Conservation (phyloP, 1,284 basidiomycete genomes). For the Naganishia albida region DNA sequence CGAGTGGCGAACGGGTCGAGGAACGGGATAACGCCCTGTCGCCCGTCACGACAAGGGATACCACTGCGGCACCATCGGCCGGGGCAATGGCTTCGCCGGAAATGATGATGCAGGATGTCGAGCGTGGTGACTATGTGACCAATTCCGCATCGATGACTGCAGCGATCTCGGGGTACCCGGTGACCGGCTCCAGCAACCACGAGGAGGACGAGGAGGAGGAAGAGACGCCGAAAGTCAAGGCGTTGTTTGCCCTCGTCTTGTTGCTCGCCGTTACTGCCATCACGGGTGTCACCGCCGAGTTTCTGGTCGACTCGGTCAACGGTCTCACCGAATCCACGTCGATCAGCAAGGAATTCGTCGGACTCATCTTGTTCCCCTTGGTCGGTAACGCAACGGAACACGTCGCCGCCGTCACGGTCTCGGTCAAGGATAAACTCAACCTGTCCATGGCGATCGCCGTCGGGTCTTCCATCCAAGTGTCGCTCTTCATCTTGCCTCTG, state of each 20-base stretch:
- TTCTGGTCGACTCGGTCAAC: conserved; percentile 75
- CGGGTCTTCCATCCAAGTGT: conserved; percentile 85
- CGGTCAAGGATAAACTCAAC: conserved; percentile 66
- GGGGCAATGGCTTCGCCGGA: not conserved
- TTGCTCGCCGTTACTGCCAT: conserved; percentile 48
- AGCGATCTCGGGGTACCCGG: conserved; percentile 6
- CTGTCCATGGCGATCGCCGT: conserved; percentile 74
- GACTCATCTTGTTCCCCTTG: conserved; percentile 77
- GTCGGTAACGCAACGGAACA: conserved; percentile 79
- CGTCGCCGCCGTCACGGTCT: conserved; percentile 82
- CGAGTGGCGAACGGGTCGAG: conserved; percentile 8
- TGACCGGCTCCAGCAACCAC: conserved; percentile 2
- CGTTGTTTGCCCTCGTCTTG: conserved; percentile 49
- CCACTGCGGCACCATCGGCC: not conserved
- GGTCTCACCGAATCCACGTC: conserved; percentile 58
- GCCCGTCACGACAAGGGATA: conserved; percentile 9
- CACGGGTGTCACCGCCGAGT: conserved; percentile 75
- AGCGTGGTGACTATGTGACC: conserved; percentile 4
- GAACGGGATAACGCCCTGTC: conserved; percentile 15
- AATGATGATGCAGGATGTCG: conserved; percentile 24
- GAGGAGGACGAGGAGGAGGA: conserved; percentile 41
- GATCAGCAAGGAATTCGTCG: conserved; percentile 71
- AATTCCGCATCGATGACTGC: not conserved
- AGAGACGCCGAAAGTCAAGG: conserved; percentile 57
- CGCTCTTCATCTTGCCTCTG: conserved; percentile 78